Conservation (phyloP, 73 alveolate species). For the Uronychia binucleata region DNA sequence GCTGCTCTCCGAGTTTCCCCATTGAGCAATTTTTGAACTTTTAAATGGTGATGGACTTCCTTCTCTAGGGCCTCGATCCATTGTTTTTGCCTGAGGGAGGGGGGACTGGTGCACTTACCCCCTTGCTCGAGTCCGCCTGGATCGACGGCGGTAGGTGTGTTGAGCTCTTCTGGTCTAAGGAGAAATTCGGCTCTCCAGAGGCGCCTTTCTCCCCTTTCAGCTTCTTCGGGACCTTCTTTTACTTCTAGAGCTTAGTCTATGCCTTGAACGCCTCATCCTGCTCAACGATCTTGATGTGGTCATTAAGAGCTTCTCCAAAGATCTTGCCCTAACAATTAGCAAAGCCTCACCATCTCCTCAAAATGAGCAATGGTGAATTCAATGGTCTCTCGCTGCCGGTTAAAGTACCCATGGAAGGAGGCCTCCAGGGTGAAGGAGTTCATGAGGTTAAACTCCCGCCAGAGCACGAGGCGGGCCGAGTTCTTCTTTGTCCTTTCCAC, state of each 20-base stretch:
- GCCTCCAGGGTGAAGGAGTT: constrained; percentile 42
- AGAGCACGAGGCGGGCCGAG: constrained; percentile 37
- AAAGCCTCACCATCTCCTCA: constrained; percentile 30
- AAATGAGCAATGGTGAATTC: constrained; percentile 7
- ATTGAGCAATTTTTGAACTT: background rate
- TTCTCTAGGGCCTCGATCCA: background rate
- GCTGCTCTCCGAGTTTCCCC: background rate
- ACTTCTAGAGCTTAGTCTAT: constrained; percentile 3
- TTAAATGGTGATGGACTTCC: background rate
- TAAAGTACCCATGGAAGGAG: constrained; percentile 40
- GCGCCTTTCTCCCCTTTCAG: too few relatives aligned
- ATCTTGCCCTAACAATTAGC: too few relatives aligned
- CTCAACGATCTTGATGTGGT: constrained; percentile 21
- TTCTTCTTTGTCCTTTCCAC: constrained; percentile 28
- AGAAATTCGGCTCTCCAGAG: too few relatives aligned
- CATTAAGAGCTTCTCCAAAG: constrained; percentile 9
- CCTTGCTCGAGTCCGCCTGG: background rate
- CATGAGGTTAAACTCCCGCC: constrained; percentile 25
- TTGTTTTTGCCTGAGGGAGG: too few relatives aligned
- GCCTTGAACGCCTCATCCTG: constrained; percentile 24
- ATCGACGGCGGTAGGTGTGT: background rate
- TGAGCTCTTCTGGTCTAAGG: background rate
- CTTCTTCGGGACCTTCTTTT: background rate
- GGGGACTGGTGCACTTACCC: too few relatives aligned
- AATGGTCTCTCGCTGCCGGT: constrained; percentile 34